phyloP scores from a whole-genome alignment of 169 alveolate species.

The Eimeria acervulina region DNA sequence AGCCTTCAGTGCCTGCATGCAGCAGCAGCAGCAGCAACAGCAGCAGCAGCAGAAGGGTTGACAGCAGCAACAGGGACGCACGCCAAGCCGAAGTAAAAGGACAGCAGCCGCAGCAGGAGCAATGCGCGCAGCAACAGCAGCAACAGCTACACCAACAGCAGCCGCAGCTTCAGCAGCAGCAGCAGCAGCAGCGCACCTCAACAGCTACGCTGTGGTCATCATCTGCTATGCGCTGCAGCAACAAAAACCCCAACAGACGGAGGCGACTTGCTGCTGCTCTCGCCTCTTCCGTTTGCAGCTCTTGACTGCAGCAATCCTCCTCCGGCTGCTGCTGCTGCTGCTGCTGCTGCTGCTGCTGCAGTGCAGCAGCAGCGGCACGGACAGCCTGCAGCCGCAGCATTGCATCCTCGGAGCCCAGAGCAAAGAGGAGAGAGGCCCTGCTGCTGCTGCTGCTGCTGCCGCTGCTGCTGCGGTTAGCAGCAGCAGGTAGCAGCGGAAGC shows the following conservation, averaged over 20 bases:
- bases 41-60: constrained; percentile 13
- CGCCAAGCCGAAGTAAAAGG: not conserved
- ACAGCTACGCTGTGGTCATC: not conserved
- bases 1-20: constrained; percentile 4
- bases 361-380: constrained; percentile 47
- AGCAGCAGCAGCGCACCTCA: too few species aligned
- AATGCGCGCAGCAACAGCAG: too few species aligned
- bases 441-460: constrained; percentile 49
- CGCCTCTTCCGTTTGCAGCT: not conserved
- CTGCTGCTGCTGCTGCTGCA: constrained; percentile 72
- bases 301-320: not conserved
- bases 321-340: constrained; percentile 33
- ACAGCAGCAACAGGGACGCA: constrained; percentile 33
- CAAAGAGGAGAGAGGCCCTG: constrained; percentile 42
- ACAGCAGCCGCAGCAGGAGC: too few species aligned
- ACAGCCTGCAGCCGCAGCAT: constrained; percentile 41
- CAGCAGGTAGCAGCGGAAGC: constrained; percentile 11
- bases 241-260: constrained; percentile 28
- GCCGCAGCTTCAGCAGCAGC: too few species aligned
- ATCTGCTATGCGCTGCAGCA: constrained; percentile 55
- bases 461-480: not conserved
- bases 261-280: not conserved
- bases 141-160: too few species aligned
- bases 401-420: constrained; percentile 26
- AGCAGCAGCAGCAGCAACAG: constrained; percentile 40